These are phyloP conservation scores for Hymenotorrendiella dingleyae DNA, from an alignment of 2,329 filamentous ascomycete species.

Conservation along the genomic window DNA sequence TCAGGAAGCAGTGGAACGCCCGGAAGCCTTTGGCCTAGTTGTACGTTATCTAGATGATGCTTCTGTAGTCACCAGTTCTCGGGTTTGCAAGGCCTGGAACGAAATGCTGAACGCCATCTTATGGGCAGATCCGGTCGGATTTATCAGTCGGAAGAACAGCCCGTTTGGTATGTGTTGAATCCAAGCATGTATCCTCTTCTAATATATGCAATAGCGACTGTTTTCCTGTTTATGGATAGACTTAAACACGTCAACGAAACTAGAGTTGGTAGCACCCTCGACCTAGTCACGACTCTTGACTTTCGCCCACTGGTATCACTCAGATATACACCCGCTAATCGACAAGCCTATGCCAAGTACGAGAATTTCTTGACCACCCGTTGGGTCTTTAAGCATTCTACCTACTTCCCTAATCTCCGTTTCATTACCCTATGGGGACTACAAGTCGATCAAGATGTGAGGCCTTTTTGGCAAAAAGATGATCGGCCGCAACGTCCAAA, in stretches of 20 bases:
- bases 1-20: constrained; percentile 10
- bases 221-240: background rate
- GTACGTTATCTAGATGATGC: constrained; percentile 14
- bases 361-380: constrained; percentile 3
- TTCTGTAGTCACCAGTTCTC: constrained; percentile 8
- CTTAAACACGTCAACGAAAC: background rate
- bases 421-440: constrained; percentile 8
- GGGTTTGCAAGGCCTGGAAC: constrained; percentile 16
- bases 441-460: background rate
- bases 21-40: constrained; percentile 8
- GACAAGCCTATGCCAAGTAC: background rate
- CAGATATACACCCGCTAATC: background rate
- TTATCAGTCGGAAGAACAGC: constrained; percentile 3
- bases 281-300: constrained; percentile 43
- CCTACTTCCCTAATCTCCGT: constrained; percentile 9
- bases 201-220: background rate
- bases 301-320: constrained; percentile 31
- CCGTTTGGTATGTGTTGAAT: constrained; percentile 13
- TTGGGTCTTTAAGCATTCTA: constrained; percentile 1
- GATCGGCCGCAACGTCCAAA: background rate
- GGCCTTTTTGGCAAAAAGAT: background rate
- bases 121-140: constrained; percentile 20
- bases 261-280: constrained; percentile 34
- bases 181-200: no score
- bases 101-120: constrained; percentile 10